Evolutionary conservation across 352 stramenopile genomes (phyloP), one percentile per base, ranked within the genome.

Genomic region (Vaucheria bursata): DNA sequence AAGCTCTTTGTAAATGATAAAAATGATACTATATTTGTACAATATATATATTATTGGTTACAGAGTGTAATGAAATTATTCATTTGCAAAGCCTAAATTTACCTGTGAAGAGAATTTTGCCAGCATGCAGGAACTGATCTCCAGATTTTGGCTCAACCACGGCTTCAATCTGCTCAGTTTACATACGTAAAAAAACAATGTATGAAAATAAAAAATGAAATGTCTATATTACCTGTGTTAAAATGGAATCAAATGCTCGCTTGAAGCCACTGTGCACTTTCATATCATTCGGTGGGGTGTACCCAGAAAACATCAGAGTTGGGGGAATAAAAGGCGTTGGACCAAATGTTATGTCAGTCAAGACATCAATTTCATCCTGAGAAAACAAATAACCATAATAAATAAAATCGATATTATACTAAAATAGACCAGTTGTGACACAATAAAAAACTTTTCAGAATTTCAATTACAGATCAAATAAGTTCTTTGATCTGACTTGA

Each of bases 301-400:
- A 29, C 29, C 37, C 71, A n/a, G n/a, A n/a, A n/a, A n/a, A n/a
- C n/a, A n/a, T n/a, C n/a, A 73, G 0, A n/a, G 29, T 70, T n/a
- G 25, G 45, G 29, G 25, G 71, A 31, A 37, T 18, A 7, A 75
- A 75, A 0, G 71, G 5, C 38, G 71, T 33, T 5, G 71, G 53
- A 25, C 34, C 12, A 5, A 75, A 75, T 31, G 45, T 75, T 0
- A 75, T 75, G 39, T 75, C 71, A 25, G 71, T 75, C 37, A 75
- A 34, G 0, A 75, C 71, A 34, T 75, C 71, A 4, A 39, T 65
- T 6, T 40, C 36, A 53, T 75, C 71, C 39, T 68, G 53, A 31
- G 8, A 7, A n/a, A n/a, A n/a, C n/a, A n/a, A n/a, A n/a, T n/a
- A n/a, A n/a, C n/a, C n/a, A n/a, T n/a, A n/a, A n/a, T n/a, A n/a